Evolutionary conservation across 305 asterid genomes (phyloP).

Genomic region (Fraxinus xanthoxyloides): DNA sequence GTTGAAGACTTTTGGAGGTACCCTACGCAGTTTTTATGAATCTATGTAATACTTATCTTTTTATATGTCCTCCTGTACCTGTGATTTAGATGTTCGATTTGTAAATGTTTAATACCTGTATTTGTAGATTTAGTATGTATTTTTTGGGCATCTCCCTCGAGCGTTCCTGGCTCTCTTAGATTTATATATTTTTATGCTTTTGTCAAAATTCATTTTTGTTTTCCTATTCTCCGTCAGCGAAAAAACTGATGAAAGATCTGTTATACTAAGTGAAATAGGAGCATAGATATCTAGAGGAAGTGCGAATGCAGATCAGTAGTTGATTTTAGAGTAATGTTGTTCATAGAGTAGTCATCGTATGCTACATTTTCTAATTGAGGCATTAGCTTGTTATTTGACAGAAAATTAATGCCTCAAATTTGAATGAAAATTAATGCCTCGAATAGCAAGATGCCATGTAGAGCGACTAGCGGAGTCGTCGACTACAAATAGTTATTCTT

Average conservation of each 20-base stretch:
- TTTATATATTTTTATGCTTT: neutral
- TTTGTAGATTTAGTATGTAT: neutral
- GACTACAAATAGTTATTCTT: too few species aligned
- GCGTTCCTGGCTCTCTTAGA: neutral
- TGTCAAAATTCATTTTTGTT: neutral
- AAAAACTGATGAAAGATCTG: neutral
- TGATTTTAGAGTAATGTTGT: too few species aligned
- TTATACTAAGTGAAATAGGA: neutral
- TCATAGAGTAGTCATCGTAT: too few species aligned
- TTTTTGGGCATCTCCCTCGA: neutral
- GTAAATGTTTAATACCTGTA: neutral
- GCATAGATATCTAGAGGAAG: neutral
- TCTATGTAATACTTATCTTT: neutral
- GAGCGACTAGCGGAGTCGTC: too few species aligned
- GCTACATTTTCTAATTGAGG: too few species aligned
- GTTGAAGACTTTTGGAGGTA: conserved; percentile 89
- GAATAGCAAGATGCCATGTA: too few species aligned
- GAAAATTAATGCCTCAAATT: too few species aligned
- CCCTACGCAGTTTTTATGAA: neutral
- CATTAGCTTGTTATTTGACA: too few species aligned
- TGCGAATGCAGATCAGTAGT: neutral
- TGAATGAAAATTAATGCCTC: too few species aligned
- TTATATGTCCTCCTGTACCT: neutral
- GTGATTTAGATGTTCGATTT: neutral
- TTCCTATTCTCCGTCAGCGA: neutral